Base-by-base conservation (phyloP, 768 basidiomycete genomes). In the Termitomyces sp. region DNA sequence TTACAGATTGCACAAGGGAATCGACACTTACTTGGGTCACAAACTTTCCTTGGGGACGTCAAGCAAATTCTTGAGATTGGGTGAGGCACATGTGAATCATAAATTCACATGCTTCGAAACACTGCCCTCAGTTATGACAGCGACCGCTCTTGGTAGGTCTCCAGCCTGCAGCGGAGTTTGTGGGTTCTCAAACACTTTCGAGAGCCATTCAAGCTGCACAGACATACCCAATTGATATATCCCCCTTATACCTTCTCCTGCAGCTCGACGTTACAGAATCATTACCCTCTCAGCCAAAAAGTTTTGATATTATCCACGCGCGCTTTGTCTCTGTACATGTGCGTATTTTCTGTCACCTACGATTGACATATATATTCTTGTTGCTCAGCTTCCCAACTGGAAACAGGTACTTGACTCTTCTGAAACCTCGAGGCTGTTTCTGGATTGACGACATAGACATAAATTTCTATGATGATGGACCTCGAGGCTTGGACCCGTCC, bases 371-470 rank as follows among this genome's bases (percentile, higher is more conserved):
- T 25, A 25, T 25, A 25, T 25, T 25, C 25, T 20, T 25, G 20
- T 20, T 37, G 10, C 2, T 17, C 43, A 55, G 53, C 53, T 54
- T 29, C 54, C 54, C 9, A 31, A 32, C 32, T 55, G 54, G 54
- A 43, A 55, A 5, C 31, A 34, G n/a, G 32, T 57, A 15, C 20
- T 60, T 2, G 46, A 49, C 62, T 11, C 14, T 60, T 6, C 40
- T 63, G 12, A 63, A 53, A 50, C 55, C 59, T 46, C 36, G 46
- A 32, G 59, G 62, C 7, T 63, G 59, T 55, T 43, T 63, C 10
- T 63, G 38, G 53, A 47, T 63, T 7, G 59, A 63, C 20, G 62
- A 63, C 8, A 34, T 36, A 10, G 59, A 59, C 14, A 10, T 47
- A 2, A 1, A 51, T 15, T 25, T 56, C 20, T 60, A 57, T 17